Conservation (phyloP, 108 stramenopile genomes). For the Cyclotella distinguenda region DNA sequence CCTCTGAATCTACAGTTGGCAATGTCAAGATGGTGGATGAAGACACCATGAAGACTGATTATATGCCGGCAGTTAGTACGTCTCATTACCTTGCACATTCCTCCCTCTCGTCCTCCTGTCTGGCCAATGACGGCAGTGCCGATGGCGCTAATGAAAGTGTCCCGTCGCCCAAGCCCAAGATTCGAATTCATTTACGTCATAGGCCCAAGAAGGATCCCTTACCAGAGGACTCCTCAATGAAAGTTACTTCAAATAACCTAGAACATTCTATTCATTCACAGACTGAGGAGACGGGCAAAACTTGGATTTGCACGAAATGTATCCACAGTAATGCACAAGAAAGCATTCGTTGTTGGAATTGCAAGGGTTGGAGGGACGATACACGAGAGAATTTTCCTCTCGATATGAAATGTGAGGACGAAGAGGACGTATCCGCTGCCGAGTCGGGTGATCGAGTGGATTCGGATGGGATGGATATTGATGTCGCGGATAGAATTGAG, state of each 20-base stretch:
- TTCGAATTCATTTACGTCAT: neutral
- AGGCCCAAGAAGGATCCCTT: neutral
- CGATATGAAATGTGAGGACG: neutral
- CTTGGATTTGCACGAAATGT: slow-evolving; percentile 1
- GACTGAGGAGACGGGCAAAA: neutral
- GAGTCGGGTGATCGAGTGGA: slow-evolving; percentile 4
- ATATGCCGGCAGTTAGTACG: no score
- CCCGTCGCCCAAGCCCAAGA: slow-evolving; percentile 3
- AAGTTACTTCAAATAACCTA: no score
- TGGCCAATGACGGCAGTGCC: no score
- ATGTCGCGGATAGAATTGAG: neutral
- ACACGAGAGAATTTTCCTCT: slow-evolving; percentile 4
- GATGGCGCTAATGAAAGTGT: neutral
- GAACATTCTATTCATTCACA: no score
- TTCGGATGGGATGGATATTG: neutral
- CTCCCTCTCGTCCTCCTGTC: no score
- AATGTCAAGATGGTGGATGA: no score
- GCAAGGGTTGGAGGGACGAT: neutral
- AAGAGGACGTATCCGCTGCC: neutral
- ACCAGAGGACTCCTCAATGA: no score
- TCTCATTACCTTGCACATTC: no score
- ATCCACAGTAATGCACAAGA: slow-evolving; percentile 1
- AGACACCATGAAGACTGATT: no score
- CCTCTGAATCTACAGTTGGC: no score
- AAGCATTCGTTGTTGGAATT: slow-evolving; percentile 4